Conservation (phyloP, 2,329 filamentous ascomycete species). For the Beauveria sp. region DNA sequence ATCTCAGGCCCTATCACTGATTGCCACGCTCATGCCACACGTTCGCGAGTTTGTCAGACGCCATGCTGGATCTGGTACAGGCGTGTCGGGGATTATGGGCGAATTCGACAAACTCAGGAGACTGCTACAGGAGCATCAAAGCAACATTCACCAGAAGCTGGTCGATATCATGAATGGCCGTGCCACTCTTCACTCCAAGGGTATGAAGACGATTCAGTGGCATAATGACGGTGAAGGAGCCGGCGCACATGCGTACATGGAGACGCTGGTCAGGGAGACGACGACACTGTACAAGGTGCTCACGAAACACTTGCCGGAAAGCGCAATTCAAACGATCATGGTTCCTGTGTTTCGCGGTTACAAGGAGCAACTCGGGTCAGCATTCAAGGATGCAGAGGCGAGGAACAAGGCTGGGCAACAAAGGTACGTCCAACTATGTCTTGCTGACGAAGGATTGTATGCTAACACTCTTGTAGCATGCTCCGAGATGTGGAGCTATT, state of each 20-base stretch:
- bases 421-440: conserved; percentile 46
- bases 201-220: conserved; percentile 71
- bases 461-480: conserved; percentile 46
- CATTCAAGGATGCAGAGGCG: conserved; percentile 57
- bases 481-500: conserved; percentile 69
- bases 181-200: conserved; percentile 64
- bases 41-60: conserved; percentile 85
- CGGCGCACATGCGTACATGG: conserved; percentile 65
- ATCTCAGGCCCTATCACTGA: conserved; percentile 80
- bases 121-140: conserved; percentile 80
- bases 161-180: conserved; percentile 86
- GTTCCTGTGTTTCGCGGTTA: conserved; percentile 75
- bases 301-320: conserved; percentile 71
- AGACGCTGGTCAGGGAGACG: conserved; percentile 80
- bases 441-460: not conserved
- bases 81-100: conserved; percentile 54
- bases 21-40: conserved; percentile 80
- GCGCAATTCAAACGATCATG: conserved; percentile 77
- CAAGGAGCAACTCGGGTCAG: conserved; percentile 67
- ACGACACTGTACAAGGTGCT: conserved; percentile 76
- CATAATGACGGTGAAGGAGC: conserved; percentile 38
- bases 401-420: conserved; percentile 61
- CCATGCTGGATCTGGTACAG: conserved; percentile 50
- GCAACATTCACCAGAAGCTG: conserved; percentile 84
- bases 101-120: conserved; percentile 87